Percentiles rank a stretch among this genome's conserved stretches.
Conservation (phyloP, 2,329 filamentous ascomycete genomes). For the Atkinsonella hypoxylon region DNA sequence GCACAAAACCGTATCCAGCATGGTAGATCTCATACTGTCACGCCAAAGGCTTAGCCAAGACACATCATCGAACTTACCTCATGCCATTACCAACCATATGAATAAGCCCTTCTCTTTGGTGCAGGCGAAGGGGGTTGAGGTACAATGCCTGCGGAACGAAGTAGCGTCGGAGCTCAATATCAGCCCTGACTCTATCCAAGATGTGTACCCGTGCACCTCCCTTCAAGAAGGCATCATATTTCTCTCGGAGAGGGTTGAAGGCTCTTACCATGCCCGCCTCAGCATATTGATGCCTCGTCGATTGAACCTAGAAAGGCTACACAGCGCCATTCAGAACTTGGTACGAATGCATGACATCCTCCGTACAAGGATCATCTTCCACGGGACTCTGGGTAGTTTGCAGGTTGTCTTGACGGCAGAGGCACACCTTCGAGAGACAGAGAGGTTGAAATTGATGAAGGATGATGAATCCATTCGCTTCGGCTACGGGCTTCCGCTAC, state of each 20-base stretch:
- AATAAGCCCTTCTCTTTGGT: neutral
- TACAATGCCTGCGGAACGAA: neutral
- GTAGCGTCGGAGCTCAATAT: neutral
- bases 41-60: neutral
- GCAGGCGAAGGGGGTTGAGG: neutral
- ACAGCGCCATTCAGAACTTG: neutral
- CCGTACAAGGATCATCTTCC: neutral
- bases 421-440: neutral
- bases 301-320: conserved; percentile 3
- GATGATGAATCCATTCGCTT: neutral
- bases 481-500: neutral
- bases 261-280: conserved; percentile 23
- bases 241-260: conserved; percentile 18
- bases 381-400: neutral
- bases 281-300: conserved; percentile 11
- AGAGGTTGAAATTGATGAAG: neutral
- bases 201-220: conserved; percentile 20
- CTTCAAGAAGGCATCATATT: conserved; percentile 26
- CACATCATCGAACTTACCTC: neutral
- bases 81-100: neutral
- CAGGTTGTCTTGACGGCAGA: neutral
- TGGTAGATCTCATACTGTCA: neutral
- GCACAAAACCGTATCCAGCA: neutral
- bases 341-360: neutral
- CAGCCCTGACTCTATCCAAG: conserved; percentile 15